Evolutionary conservation across 2,329 filamentous ascomycete species (phyloP), one percentile per base, ranked within the genome.

Genomic region (Tolypocladium pustulatum): DNA sequence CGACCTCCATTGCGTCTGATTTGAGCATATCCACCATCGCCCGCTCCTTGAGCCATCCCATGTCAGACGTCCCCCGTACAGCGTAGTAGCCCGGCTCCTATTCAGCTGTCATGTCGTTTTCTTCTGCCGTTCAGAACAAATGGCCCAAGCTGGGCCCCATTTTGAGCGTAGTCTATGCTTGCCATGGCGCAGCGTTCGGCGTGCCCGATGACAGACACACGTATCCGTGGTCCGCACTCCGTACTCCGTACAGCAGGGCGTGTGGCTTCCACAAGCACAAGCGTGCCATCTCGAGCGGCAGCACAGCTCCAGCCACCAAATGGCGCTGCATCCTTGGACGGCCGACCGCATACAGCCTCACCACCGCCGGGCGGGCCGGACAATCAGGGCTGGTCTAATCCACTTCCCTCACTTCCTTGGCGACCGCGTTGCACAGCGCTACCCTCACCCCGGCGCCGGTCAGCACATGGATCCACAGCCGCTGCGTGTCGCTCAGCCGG

Each of bases 401-500:
- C 63, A 76, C 67, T 54, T 76, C 71, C 60, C 73, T 73, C 34
- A 82, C 75, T 66, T 84, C 78, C 62, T 72, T 79, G 43, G 82
- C 81, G 41, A 82, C 73, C 15, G 83, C 84, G 69, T 85, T 83
- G 68, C 83, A 95, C 63, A 97, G 77, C 66, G 96, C 92, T 34
- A 97, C 93, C 64, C 81, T 83, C 43, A 97, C 82, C 2, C 94
- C 93, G 1, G 92, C 91, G 1, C 88, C 87, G 9, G 86, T 88
- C 57, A 99, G 79, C 9, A 97, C 91, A 77, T 97, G 90, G 67
- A 97, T 96, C 94, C 94, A 99, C 64, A 99, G 80, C 65, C 94
- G 79, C 76, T 99, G 94, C 22, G 92, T 96, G 76, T 99, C 94
- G 73, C 93, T 97, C 67, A 99, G 77, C 43, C 91, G 85, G 78